A percentile compares a stretch with the other conserved stretches of the same genome.
phyloP scores from a whole-genome alignment of 495 filamentous ascomycete genomes.

The Talaromyces ruber region DNA sequence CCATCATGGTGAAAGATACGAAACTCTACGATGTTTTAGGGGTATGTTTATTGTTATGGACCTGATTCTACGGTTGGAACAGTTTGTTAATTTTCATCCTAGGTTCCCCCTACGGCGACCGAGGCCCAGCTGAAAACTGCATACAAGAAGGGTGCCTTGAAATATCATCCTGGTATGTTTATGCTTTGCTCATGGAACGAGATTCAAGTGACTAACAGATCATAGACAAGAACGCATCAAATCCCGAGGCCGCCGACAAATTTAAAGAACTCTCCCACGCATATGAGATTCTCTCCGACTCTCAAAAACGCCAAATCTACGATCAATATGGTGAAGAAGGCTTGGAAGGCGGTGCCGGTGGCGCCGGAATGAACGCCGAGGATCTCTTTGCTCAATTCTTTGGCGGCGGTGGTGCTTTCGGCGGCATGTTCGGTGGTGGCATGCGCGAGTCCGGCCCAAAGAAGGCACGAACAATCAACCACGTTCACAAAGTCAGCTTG shows the following conservation, averaged over 20 bases:
- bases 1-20: slow-evolving; percentile 82
- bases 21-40: slow-evolving; percentile 81
- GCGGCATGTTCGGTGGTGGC: slow-evolving; percentile 78
- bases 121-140: slow-evolving; percentile 81
- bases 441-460: slow-evolving; percentile 78
- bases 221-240: slow-evolving; percentile 90
- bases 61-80: slow-evolving; percentile 7
- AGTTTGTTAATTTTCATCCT: slow-evolving; percentile 8
- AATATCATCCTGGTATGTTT: slow-evolving; percentile 77
- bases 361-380: slow-evolving; percentile 88
- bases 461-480: slow-evolving; percentile 92
- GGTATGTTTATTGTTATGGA: slow-evolving; percentile 42
- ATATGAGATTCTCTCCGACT: slow-evolving; percentile 87
- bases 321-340: slow-evolving; percentile 98
- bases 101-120: slow-evolving; percentile 65
- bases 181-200: background rate
- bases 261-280: slow-evolving; percentile 97
- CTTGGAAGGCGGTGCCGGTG: slow-evolving; percentile 75
- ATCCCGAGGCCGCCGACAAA: slow-evolving; percentile 88
- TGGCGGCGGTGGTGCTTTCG: slow-evolving; percentile 73
- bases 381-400: slow-evolving; percentile 99
- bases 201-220: background rate
- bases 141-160: slow-evolving; percentile 83
- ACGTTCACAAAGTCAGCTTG: slow-evolving; percentile 94
- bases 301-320: slow-evolving; percentile 84